These are phyloP conservation scores for Actinomortierella wolfii DNA, from an alignment of 371 early-diverging fungal species.

Conservation along the genomic window DNA sequence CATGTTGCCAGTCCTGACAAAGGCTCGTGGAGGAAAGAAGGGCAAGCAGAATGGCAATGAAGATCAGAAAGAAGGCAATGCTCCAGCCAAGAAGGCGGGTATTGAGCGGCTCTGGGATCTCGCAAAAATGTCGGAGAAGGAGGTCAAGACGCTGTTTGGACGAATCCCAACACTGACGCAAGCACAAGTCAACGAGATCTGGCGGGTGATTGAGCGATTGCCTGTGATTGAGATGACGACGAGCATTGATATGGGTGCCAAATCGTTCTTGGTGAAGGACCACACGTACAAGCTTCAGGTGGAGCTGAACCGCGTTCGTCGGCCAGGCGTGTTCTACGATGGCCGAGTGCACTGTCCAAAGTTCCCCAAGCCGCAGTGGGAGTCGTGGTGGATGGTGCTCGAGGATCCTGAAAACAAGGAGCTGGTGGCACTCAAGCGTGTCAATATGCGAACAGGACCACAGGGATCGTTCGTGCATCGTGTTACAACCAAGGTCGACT, in stretches of 20 bases:
- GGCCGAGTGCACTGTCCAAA: slow-evolving; percentile 71
- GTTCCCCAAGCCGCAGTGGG: slow-evolving; percentile 91
- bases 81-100: not conserved
- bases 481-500: slow-evolving; percentile 52
- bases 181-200: slow-evolving; percentile 52
- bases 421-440: slow-evolving; percentile 76
- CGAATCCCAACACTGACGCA: slow-evolving; percentile 49
- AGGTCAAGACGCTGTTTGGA: slow-evolving; percentile 57
- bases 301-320: slow-evolving; percentile 40
- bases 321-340: slow-evolving; percentile 56
- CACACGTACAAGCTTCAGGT: slow-evolving; percentile 57
- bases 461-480: slow-evolving; percentile 51
- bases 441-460: slow-evolving; percentile 67
- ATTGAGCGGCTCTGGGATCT: slow-evolving; percentile 54
- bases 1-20: slow-evolving; percentile 31
- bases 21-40: slow-evolving; percentile 6
- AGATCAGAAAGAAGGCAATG: slow-evolving; percentile 7
- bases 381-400: slow-evolving; percentile 89
- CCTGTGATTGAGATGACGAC: slow-evolving; percentile 62
- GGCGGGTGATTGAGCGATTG: slow-evolving; percentile 57
- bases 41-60: too few species aligned
- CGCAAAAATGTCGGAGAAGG: slow-evolving; percentile 50
- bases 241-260: slow-evolving; percentile 27
- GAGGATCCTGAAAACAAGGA: slow-evolving; percentile 70
- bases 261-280: slow-evolving; percentile 52